Conservation (phyloP, 306 rosid genomes). For the Rosa rugosa region DNA sequence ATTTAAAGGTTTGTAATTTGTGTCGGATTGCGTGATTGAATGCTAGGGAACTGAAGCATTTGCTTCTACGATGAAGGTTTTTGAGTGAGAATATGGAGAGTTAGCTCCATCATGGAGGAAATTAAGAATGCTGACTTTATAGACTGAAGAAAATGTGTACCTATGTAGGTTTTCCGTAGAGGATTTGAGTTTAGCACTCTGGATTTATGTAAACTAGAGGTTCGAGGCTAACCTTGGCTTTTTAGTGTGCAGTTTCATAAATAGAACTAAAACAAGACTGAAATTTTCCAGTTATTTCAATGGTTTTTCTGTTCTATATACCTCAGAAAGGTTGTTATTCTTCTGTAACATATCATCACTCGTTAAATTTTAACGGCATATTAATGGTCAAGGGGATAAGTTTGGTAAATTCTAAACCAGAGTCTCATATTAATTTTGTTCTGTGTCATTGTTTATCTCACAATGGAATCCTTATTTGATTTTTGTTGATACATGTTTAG, state of each 20-base stretch:
- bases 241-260: not conserved
- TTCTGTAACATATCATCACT: not conserved
- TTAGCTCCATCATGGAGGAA: not conserved
- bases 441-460: not conserved
- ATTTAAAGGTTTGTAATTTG: not conserved
- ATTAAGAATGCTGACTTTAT: not conserved
- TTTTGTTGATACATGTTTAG: conserved; percentile 36
- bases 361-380: not conserved
- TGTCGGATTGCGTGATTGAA: not conserved
- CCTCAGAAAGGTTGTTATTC: not conserved
- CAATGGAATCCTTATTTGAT: not conserved
- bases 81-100: not conserved
- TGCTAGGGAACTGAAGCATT: not conserved
- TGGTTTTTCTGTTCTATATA: not conserved
- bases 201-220: not conserved
- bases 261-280: not conserved
- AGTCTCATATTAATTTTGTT: not conserved
- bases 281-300: not conserved
- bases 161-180: not conserved
- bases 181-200: not conserved
- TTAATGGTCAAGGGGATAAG: not conserved
- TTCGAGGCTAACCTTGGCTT: not conserved
- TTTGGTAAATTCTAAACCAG: not conserved
- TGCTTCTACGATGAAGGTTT: not conserved
- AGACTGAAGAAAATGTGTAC: not conserved